phyloP scores from a whole-genome alignment of 2,329 filamentous ascomycete genomes.

The Aureobasidium namibiae region DNA sequence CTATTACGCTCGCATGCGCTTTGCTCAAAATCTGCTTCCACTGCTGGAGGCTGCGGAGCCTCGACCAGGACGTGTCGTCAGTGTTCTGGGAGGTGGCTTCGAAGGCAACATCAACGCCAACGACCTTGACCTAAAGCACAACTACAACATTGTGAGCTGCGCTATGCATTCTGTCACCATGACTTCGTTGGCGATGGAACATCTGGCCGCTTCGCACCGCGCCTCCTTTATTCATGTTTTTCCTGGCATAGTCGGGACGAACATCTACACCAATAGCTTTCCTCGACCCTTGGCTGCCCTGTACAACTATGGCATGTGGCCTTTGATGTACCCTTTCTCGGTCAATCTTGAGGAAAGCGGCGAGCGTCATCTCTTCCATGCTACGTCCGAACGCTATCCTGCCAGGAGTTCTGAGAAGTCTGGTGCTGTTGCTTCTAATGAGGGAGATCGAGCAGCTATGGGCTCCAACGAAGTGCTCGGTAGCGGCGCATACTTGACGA shows the following conservation, averaged over 20 bases:
- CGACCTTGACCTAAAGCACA: slow-evolving; percentile 20
- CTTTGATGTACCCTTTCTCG: slow-evolving; percentile 14
- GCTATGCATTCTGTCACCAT: slow-evolving; percentile 15
- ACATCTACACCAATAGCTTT: neutral
- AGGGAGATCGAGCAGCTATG: neutral
- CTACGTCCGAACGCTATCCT: neutral
- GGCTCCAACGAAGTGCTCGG: slow-evolving; percentile 12
- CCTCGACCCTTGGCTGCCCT: neutral
- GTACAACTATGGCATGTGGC: slow-evolving; percentile 7
- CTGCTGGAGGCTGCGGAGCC: slow-evolving; percentile 20
- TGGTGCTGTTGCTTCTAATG: neutral
- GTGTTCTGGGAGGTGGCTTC: slow-evolving; percentile 20
- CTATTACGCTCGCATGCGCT: slow-evolving; percentile 30
- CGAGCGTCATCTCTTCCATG: slow-evolving; percentile 16
- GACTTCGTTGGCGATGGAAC: slow-evolving; percentile 16
- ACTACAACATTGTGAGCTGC: slow-evolving; percentile 13
- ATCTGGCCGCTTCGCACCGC: slow-evolving; percentile 15
- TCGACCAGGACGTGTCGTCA: slow-evolving; percentile 21
- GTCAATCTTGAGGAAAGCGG: slow-evolving; percentile 16
- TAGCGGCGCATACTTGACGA: slow-evolving; percentile 16
- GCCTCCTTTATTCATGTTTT: slow-evolving; percentile 16
- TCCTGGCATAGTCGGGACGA: slow-evolving; percentile 18
- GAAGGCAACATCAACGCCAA: slow-evolving; percentile 18
- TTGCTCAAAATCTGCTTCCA: slow-evolving; percentile 30
- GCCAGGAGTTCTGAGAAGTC: neutral